phyloP scores from a whole-genome alignment of 257 asterid species.

The Forsythia suspensa region DNA sequence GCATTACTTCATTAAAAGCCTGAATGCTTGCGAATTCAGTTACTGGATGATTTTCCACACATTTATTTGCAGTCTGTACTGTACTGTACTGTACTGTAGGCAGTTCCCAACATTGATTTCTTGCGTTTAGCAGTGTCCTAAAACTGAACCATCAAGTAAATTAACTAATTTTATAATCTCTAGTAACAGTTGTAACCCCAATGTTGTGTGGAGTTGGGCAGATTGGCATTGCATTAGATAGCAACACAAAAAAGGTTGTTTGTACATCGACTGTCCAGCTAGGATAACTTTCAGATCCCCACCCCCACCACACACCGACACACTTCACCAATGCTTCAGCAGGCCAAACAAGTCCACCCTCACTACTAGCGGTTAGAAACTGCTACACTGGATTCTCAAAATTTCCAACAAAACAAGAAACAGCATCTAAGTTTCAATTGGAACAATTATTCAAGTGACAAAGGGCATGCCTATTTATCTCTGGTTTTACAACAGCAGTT shows the following conservation, averaged over 20 bases:
- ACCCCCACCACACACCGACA: not conserved
- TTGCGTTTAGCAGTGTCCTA: not conserved
- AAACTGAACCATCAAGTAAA: not conserved
- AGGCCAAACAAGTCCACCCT: conserved; percentile 13
- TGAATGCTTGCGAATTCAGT: not conserved
- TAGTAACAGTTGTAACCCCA: not conserved
- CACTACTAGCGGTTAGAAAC: not conserved
- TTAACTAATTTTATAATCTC: not conserved
- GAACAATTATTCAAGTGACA: not conserved
- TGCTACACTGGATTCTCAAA: not conserved
- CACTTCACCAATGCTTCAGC: conserved; percentile 2
- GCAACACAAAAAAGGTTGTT: not conserved
- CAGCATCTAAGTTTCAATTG: not conserved
- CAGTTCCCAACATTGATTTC: not conserved
- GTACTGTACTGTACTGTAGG: not conserved
- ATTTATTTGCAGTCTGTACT: not conserved
- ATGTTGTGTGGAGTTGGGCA: too few species aligned
- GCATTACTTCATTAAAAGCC: not conserved
- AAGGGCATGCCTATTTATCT: not conserved
- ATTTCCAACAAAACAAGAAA: not conserved
- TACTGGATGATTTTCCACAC: not conserved
- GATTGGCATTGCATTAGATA: not conserved
- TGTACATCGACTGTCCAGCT: not conserved
- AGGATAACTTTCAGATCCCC: too few species aligned
- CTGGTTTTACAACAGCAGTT: not conserved